These are phyloP conservation scores for Aspergillus ellipticus DNA, from an alignment of 495 filamentous ascomycete species.

Conservation along the genomic window DNA sequence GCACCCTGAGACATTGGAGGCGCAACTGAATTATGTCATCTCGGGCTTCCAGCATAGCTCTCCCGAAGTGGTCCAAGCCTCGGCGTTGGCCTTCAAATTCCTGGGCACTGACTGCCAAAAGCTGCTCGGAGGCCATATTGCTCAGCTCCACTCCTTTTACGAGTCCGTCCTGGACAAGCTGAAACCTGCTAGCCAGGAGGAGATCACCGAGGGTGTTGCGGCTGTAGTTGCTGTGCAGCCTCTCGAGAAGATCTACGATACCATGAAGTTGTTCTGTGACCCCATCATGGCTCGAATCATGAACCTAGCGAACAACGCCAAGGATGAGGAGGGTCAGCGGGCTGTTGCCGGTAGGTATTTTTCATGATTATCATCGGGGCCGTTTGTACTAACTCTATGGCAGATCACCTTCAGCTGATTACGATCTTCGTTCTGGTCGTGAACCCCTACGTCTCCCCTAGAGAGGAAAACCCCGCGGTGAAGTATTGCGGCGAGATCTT, in stretches of 20 bases:
- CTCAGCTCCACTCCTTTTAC: slow-evolving; percentile 87
- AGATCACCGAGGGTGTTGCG: slow-evolving; percentile 92
- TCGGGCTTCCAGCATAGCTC: slow-evolving; percentile 81
- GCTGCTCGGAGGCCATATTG: slow-evolving; percentile 72
- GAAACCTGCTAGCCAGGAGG: slow-evolving; percentile 81
- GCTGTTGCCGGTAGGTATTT: slow-evolving; percentile 69
- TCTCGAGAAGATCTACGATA: slow-evolving; percentile 68
- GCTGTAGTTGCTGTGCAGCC: slow-evolving; percentile 86
- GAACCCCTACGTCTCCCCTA: slow-evolving; percentile 68
- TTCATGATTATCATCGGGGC: not conserved
- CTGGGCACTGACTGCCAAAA: slow-evolving; percentile 92
- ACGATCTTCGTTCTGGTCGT: slow-evolving; percentile 84
- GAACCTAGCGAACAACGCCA: slow-evolving; percentile 78
- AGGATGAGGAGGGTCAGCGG: slow-evolving; percentile 72
- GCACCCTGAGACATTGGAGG: slow-evolving; percentile 85
- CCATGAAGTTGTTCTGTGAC: slow-evolving; percentile 89
- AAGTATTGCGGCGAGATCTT: slow-evolving; percentile 95
- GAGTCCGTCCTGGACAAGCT: slow-evolving; percentile 81
- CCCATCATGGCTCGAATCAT: slow-evolving; percentile 85
- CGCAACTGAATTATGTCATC: slow-evolving; percentile 92
- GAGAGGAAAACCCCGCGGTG: slow-evolving; percentile 80
- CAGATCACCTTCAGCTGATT: slow-evolving; percentile 85
- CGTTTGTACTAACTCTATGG: slow-evolving; percentile 19
- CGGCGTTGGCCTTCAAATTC: slow-evolving; percentile 93
- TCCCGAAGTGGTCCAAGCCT: slow-evolving; percentile 82